These are phyloP conservation scores for Alternaria longipes DNA, from an alignment of 2,329 filamentous ascomycete species.

Conservation along the genomic window DNA sequence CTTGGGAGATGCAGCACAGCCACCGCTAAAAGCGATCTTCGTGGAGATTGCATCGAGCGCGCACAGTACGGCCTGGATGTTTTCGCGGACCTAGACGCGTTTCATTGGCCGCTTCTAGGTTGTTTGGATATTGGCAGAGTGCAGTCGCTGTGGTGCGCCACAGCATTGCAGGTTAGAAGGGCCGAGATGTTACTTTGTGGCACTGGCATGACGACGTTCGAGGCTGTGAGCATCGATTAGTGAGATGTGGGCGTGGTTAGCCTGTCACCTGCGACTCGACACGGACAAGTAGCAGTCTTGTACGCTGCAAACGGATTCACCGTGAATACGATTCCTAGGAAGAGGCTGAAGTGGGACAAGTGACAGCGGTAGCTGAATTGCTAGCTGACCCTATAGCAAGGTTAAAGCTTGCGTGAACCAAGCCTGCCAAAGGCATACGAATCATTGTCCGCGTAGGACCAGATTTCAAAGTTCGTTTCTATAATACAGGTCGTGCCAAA, in stretches of 20 bases:
- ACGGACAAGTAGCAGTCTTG: background rate
- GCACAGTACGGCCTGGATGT: background rate
- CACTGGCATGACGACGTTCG: constrained; percentile 4
- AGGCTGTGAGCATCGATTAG: background rate
- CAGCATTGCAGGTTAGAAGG: background rate
- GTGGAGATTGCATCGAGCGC: background rate
- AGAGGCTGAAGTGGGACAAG: background rate
- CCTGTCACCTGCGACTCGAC: constrained; percentile 2
- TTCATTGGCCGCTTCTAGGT: background rate
- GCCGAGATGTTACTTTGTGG: background rate
- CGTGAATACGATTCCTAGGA: background rate
- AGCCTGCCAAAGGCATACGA: constrained; percentile 11
- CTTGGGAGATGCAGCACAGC: constrained; percentile 13
- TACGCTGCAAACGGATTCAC: background rate
- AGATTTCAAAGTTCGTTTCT: constrained; percentile 17
- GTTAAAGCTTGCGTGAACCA: constrained; percentile 5
- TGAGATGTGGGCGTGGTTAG: background rate
- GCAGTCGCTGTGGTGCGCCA: constrained; percentile 3
- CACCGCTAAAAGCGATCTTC: constrained; percentile 5
- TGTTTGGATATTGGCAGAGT: background rate
- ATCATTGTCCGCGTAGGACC: constrained; percentile 16
- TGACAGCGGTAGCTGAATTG: constrained; percentile 1
- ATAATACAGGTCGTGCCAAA: constrained; percentile 23
- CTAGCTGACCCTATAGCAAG: background rate
- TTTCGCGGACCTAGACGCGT: background rate